These are phyloP conservation scores for Coemansia sp. DNA, from an alignment of 192 early-diverging fungal genomes.

Conservation along the genomic window DNA sequence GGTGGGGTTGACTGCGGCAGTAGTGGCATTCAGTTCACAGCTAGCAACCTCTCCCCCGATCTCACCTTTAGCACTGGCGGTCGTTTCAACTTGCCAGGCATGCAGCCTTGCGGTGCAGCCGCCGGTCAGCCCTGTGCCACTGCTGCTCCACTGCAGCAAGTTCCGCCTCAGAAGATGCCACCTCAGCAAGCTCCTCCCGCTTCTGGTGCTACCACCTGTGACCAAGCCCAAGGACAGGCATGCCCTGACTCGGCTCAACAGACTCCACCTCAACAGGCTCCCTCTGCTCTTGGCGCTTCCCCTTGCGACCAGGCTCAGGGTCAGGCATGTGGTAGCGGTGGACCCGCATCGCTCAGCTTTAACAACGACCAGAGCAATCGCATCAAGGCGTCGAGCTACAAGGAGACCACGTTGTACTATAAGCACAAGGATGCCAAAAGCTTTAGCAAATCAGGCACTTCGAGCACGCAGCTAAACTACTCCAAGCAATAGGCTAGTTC, in stretches of 20 bases:
- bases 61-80: conserved; percentile 24
- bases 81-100: conserved; percentile 11
- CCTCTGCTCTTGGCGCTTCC: not conserved
- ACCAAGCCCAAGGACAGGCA: not conserved
- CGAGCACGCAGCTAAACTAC: conserved; percentile 30
- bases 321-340: not conserved
- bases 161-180: not conserved
- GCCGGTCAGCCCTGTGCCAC: not conserved
- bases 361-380: conserved; percentile 24
- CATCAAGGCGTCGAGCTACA: conserved; percentile 11
- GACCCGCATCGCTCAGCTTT: conserved; percentile 16
- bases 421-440: conserved; percentile 35
- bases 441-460: conserved; percentile 15
- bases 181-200: too few relatives aligned
- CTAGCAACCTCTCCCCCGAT: conserved; percentile 15
- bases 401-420: conserved; percentile 35
- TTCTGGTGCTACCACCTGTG: not conserved
- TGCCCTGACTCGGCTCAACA: conserved; percentile 6
- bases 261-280: conserved; percentile 2
- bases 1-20: conserved; percentile 12
- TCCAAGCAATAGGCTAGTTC: not conserved
- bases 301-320: conserved; percentile 8
- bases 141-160: not conserved
- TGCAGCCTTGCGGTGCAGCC: not conserved
- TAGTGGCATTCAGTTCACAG: conserved; percentile 11